Conservation (phyloP, 2,329 filamentous ascomycete genomes). For the Hypoxylon sp. region DNA sequence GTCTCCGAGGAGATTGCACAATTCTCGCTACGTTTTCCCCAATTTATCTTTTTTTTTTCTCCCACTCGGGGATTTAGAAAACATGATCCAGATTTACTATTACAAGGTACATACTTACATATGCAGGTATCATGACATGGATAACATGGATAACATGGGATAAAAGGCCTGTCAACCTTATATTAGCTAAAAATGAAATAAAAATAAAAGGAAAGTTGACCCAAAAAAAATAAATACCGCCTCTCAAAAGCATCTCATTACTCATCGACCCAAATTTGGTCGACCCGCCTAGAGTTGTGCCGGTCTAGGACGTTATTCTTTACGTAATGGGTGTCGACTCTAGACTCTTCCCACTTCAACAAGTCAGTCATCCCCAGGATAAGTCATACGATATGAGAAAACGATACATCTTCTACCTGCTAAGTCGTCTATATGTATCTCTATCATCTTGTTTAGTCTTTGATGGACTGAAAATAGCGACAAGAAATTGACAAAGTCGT, state of each 20-base stretch:
- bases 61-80: neutral
- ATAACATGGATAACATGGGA: too few relatives aligned
- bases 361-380: neutral
- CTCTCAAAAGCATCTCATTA: slow-evolving; percentile 35
- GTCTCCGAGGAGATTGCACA: slow-evolving; percentile 21
- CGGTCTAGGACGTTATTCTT: slow-evolving; percentile 10
- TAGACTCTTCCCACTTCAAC: slow-evolving; percentile 21
- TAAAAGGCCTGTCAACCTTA: slow-evolving; percentile 14
- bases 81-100: neutral
- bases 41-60: neutral
- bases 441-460: slow-evolving; percentile 12
- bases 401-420: slow-evolving; percentile 15
- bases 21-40: slow-evolving; percentile 10
- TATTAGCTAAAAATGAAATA: slow-evolving; percentile 19
- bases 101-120: slow-evolving; percentile 3
- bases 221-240: slow-evolving; percentile 3
- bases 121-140: neutral
- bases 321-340: slow-evolving; percentile 40
- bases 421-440: slow-evolving; percentile 24
- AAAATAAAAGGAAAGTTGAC: neutral
- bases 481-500: slow-evolving; percentile 24
- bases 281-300: slow-evolving; percentile 10
- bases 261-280: slow-evolving; percentile 22
- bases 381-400: slow-evolving; percentile 37
- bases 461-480: slow-evolving; percentile 13